These are phyloP conservation scores for Fomitopsis palustris DNA, from an alignment of 1,284 basidiomycete genomes.

Conservation along the genomic window DNA sequence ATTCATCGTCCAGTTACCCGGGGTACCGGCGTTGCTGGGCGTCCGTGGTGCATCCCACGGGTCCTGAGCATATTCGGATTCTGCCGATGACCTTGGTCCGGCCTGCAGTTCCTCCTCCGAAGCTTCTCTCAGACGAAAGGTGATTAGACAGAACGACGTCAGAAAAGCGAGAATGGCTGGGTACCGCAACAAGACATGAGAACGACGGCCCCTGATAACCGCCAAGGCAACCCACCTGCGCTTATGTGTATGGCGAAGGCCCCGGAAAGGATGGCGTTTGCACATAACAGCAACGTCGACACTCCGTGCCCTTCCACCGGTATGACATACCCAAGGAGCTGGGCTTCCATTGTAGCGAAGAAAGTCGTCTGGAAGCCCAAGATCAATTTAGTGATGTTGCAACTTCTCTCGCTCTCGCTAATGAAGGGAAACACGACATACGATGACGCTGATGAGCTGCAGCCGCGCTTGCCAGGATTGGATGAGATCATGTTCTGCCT, in stretches of 20 bases:
- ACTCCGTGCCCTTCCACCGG: conserved; percentile 16
- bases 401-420: not conserved
- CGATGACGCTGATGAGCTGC: conserved; percentile 56
- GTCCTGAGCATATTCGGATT: not conserved
- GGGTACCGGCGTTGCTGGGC: not conserved
- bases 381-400: too few relatives aligned
- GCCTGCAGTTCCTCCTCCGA: conserved; percentile 34
- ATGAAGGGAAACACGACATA: conserved; percentile 25
- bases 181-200: conserved; percentile 49
- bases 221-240: conserved; percentile 37
- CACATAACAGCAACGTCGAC: conserved; percentile 27
- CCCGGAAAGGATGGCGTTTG: conserved; percentile 46
- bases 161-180: conserved; percentile 55
- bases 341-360: conserved; percentile 55
- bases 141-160: conserved; percentile 52
- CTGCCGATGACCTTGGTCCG: conserved; percentile 5
- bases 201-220: conserved; percentile 41
- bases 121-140: conserved; percentile 51
- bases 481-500: conserved; percentile 43
- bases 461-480: conserved; percentile 58
- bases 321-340: conserved; percentile 44
- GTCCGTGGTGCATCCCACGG: not conserved
- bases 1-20: conserved; percentile 30
- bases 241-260: conserved; percentile 51
- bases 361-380: conserved; percentile 58